Conservation (phyloP, 192 early-diverging fungal species). For the Neocallimastix lanati region DNA sequence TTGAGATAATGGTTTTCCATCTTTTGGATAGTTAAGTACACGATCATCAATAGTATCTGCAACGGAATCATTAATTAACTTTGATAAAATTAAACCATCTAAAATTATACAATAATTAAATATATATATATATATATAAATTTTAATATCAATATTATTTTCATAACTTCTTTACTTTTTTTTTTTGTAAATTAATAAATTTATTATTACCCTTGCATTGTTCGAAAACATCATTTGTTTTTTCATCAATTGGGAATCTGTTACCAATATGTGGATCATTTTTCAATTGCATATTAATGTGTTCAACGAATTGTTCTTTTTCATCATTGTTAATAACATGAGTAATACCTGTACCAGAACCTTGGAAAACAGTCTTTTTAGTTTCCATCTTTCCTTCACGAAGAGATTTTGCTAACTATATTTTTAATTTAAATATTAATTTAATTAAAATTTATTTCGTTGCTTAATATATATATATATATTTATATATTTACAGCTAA, state of each 20-base stretch:
- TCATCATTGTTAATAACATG: conserved; percentile 99
- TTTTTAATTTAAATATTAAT: neutral
- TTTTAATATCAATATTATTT: too few species aligned
- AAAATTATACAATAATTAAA: too few species aligned
- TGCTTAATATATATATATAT: too few species aligned
- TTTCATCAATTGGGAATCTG: conserved; percentile 77
- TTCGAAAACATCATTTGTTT: conserved; percentile 92
- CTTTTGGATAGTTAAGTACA: conserved; percentile 50
- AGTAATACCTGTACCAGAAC: conserved; percentile 66
- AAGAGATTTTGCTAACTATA: neutral
- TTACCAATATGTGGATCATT: conserved; percentile 66
- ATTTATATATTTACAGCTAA: neutral
- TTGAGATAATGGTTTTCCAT: conserved; percentile 64
- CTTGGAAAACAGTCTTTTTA: conserved; percentile 75
- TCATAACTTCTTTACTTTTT: too few species aligned
- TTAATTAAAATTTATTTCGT: too few species aligned
- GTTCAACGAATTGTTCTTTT: conserved; percentile 83
- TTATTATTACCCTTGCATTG: conserved; percentile 57
- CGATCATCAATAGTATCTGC: conserved; percentile 97
- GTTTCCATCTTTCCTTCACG: conserved; percentile 13
- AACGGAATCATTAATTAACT: conserved; percentile 94
- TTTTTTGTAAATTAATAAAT: conserved; percentile 2
- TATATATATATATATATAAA: too few species aligned
- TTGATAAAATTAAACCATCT: conserved; percentile 82
- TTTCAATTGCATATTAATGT: conserved; percentile 74